These are phyloP conservation scores for Cladophialophora immunda DNA, from an alignment of 2,329 filamentous ascomycete genomes.

Conservation along the genomic window DNA sequence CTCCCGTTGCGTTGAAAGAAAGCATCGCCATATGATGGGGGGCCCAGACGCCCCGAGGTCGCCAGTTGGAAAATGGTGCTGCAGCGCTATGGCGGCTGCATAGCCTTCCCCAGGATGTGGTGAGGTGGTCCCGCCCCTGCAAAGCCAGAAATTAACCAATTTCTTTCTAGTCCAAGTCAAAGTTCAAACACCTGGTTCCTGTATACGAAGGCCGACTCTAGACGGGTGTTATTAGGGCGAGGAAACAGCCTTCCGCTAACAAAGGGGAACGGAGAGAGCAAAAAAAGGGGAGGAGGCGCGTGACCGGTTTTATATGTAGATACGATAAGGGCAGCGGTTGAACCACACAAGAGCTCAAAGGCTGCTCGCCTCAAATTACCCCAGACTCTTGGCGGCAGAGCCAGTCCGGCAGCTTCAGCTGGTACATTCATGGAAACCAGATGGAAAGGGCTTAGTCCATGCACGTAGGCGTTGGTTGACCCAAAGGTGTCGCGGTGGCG, in stretches of 20 bases:
- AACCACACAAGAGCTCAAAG: neutral
- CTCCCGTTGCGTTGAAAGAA: slow-evolving; percentile 1
- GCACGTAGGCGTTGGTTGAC: neutral
- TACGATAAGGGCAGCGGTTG: neutral
- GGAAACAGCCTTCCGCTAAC: neutral
- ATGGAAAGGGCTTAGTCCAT: neutral
- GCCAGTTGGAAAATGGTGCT: slow-evolving; percentile 34
- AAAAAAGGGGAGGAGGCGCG: slow-evolving; percentile 4
- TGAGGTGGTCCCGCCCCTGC: neutral
- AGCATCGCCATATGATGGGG: slow-evolving; percentile 21
- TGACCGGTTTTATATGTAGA: slow-evolving; percentile 7
- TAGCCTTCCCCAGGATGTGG: slow-evolving; percentile 13
- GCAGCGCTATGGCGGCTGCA: slow-evolving; percentile 39
- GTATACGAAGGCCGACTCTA: neutral
- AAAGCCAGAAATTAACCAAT: neutral
- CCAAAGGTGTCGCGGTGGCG: neutral
- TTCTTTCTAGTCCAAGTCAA: neutral
- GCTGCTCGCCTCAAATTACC: slow-evolving; percentile 3
- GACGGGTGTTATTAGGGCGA: neutral
- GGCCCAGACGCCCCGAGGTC: slow-evolving; percentile 15
- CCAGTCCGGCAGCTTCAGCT: neutral
- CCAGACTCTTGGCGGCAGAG: slow-evolving; percentile 17
- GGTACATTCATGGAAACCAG: neutral
- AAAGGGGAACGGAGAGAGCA: neutral
- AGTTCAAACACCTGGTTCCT: neutral